phyloP scores from a whole-genome alignment of 208 protist species.

The Acanthamoeba culbertsoni region DNA sequence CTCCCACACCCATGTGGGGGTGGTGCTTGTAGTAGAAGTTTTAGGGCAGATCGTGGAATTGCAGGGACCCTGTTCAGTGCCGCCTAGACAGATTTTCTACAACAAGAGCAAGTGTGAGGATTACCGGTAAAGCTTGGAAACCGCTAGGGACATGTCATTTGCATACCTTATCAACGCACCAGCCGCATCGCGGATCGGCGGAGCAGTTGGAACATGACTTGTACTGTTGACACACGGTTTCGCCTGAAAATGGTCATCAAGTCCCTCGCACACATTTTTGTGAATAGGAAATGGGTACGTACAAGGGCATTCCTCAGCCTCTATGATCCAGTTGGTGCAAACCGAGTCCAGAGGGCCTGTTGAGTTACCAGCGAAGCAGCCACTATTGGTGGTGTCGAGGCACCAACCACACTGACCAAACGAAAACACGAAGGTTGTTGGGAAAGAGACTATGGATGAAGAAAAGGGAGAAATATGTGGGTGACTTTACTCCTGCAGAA shows the following conservation, averaged over 20 bases:
- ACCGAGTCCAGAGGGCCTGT: neutral
- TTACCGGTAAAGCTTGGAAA: neutral
- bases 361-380: neutral
- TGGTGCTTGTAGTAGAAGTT: neutral
- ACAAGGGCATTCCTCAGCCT: neutral
- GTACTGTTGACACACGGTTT: neutral
- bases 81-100: neutral
- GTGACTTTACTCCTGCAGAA: neutral
- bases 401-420: neutral
- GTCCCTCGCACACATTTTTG: neutral
- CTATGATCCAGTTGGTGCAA: neutral
- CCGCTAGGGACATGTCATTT: neutral
- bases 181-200: neutral
- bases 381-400: neutral
- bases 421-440: neutral
- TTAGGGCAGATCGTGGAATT: neutral
- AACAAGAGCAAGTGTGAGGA: neutral
- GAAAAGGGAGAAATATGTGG: neutral
- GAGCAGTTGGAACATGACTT: neutral
- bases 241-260: neutral
- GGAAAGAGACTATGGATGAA: too few species aligned
- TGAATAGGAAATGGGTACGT: too few species aligned
- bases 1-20: neutral
- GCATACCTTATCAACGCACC: neutral
- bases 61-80: neutral